Base-by-base conservation (phyloP, 352 stramenopile genomes). In the Phytophthora citrophthora region DNA sequence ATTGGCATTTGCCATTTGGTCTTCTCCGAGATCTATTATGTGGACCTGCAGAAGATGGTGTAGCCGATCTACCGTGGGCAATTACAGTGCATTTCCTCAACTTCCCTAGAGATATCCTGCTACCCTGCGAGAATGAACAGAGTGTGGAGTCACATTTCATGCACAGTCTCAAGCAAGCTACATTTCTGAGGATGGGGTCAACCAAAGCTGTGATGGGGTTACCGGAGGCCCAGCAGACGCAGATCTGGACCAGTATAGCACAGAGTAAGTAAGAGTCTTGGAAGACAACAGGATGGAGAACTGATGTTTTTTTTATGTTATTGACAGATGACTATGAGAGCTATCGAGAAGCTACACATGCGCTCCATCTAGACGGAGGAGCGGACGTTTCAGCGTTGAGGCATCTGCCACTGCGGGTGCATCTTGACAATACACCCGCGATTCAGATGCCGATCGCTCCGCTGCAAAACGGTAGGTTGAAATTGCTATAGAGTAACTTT, bases 101-200 rank as follows among this genome's bases (percentile, higher is more conserved):
- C 20, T 93, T 89, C 52, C 87, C 87, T 18, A 59, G 57, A 5
- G 79, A 90, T 13, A 32, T 58, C 54, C 64, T 95, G 5, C 60
- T 95, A 24, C 79, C 84, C 20, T 93, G 83, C 41, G 86, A 92
- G 32, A 90, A 92, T 48, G 80, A 93, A 47, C 68, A 86, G 45
- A 88, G 73, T 36, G 77, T 93, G 34, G 86, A 93, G 69, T 82
- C 70, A 15, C 79, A 93, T 70, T 95, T 93, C 43, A 95, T 95
- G 84, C 84, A 95, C 73, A 90, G 79, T 52, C 74, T 92, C 34
- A 95, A 95, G 63, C 86, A 94, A 63, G 75, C 83, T 23, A 86
- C 76, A 44, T 95, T 91, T 54, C 56, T 94, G 41, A 71, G 86
- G 32, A 81, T 76, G 50, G 85, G 87, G 36, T 90, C 83, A 12